Percentiles rank a stretch among this genome's conserved stretches.
These are phyloP conservation scores for Dissophora ornata DNA, from an alignment of 192 early-diverging fungal genomes.

Conservation along the genomic window DNA sequence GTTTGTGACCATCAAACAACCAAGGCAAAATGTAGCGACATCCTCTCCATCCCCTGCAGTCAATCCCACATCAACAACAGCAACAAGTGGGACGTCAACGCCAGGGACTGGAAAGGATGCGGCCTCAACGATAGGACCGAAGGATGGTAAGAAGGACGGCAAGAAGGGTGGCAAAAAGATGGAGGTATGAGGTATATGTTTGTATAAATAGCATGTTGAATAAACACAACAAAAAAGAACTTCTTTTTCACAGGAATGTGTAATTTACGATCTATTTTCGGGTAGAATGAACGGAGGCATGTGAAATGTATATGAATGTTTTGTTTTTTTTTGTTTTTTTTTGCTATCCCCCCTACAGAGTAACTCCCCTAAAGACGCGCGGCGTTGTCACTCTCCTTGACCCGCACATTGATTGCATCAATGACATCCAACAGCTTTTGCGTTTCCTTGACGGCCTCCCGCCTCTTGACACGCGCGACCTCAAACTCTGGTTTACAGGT, in stretches of 20 bases:
- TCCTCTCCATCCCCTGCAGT: not conserved
- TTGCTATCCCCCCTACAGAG: too few species aligned
- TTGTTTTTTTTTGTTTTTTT: too few species aligned
- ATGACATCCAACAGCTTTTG: conserved; percentile 83
- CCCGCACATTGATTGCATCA: conserved; percentile 74
- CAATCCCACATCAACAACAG: not conserved
- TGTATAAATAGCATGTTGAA: too few species aligned
- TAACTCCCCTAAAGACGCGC: conserved; percentile 26
- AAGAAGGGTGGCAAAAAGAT: too few species aligned
- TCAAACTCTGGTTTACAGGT: conserved; percentile 75
- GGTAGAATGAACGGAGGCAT: too few species aligned
- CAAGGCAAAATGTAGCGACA: not conserved
- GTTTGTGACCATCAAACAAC: conserved; percentile 40
- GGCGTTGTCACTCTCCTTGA: conserved; percentile 62
- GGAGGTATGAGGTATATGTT: too few species aligned
- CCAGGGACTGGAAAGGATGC: not conserved
- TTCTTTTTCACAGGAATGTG: too few species aligned
- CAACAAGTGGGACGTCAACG: not conserved
- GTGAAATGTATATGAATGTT: too few species aligned
- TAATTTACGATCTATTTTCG: too few species aligned
- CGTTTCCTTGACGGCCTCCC: conserved; percentile 75
- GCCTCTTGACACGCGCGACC: conserved; percentile 75
- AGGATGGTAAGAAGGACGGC: not conserved
- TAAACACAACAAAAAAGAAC: too few species aligned
- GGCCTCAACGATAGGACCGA: conserved; percentile 2